Evolutionary conservation across 352 stramenopile genomes (phyloP), one percentile per base, ranked within the genome.

Genomic region (Phytophthora melonis): DNA sequence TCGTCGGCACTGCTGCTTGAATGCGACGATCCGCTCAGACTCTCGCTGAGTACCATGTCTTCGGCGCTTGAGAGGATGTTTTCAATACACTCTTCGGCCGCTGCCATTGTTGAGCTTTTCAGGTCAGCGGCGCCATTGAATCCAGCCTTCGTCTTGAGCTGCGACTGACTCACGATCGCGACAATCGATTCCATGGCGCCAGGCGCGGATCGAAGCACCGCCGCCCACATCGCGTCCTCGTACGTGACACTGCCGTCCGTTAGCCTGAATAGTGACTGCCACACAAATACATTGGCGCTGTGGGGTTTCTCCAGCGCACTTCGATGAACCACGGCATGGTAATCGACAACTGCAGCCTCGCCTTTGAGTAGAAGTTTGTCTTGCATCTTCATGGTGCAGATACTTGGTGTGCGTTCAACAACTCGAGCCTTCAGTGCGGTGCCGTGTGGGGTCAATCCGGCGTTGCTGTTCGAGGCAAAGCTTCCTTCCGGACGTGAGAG

Each of bases 61-160:
- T 79, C 72, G 5, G 58, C 58, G n/a, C 13, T 72, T 3, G 58
- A 64, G 39, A 75, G 55, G 23, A 66, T 63, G n/a, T 11, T 67
- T 16, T 68, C 32, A 8, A 76, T 23, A 18, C 72, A 79, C 2
- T 10, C 21, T 53, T 70, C 67, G 10, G 58, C 45, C 3, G 7
- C 45, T 36, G 45, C 9, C 59, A 70, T 64, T 23, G 67, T 19
- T 16, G 53, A 52, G 18, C 21, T 23, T n/a, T 63, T 58, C 1
- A 78, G 21, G 11, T 14, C 25, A 13, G 8, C 47, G 1, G 27
- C 18, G 23, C 25, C 13, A 19, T 62, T 36, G 0, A 19, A 27
- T n/a, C 41, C 43, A 21, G 1, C 18, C 58, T 5, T 9, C 9
- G 49, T 56, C 54, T 60, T 21, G 45, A 65, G 5, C 27, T 72